Evolutionary conservation across 208 protist genomes (phyloP).

Genomic region (Wallacemonas rigidus): DNA sequence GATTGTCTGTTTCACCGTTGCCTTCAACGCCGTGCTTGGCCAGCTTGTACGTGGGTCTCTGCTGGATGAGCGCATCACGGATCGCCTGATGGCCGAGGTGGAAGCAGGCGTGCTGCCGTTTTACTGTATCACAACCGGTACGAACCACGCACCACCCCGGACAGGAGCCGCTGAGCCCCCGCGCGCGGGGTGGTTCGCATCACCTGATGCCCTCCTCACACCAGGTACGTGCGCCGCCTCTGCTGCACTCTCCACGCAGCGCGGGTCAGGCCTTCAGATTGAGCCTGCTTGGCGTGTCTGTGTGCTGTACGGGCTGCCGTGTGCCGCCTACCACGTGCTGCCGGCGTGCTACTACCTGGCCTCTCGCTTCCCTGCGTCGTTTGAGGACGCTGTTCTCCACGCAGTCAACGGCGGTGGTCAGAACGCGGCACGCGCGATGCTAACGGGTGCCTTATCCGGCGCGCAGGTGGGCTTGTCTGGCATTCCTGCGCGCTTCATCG

Average conservation of each 20-base stretch:
- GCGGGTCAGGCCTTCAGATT: conserved; percentile 29
- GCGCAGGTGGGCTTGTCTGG: conserved; percentile 37
- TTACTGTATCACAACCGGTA: conserved; percentile 27
- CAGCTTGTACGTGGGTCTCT: conserved; percentile 27
- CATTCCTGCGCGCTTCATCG: conserved; percentile 32
- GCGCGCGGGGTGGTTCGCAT: conserved; percentile 30
- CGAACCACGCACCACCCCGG: conserved; percentile 22
- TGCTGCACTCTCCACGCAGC: conserved; percentile 10
- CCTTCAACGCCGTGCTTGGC: conserved; percentile 38
- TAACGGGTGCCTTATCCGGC: conserved; percentile 35
- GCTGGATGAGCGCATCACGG: conserved; percentile 33
- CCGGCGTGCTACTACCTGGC: conserved; percentile 40
- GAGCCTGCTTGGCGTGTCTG: conserved; percentile 36
- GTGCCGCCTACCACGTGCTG: conserved; percentile 39
- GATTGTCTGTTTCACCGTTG: conserved; percentile 37
- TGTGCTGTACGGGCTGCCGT: conserved; percentile 38
- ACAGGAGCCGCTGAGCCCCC: conserved; percentile 27
- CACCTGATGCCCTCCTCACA: conserved; percentile 38
- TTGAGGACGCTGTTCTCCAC: conserved; percentile 38
- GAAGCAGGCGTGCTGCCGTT: conserved; percentile 33
- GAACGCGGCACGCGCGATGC: conserved; percentile 41
- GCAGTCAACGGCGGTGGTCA: conserved; percentile 41
- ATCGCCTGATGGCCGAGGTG: conserved; percentile 26
- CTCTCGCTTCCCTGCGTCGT: conserved; percentile 35
- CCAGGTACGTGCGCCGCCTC: conserved; percentile 34